These are phyloP conservation scores for Saccharomycopsis javanensis DNA, from an alignment of 805 yeast genomes.

Conservation along the genomic window DNA sequence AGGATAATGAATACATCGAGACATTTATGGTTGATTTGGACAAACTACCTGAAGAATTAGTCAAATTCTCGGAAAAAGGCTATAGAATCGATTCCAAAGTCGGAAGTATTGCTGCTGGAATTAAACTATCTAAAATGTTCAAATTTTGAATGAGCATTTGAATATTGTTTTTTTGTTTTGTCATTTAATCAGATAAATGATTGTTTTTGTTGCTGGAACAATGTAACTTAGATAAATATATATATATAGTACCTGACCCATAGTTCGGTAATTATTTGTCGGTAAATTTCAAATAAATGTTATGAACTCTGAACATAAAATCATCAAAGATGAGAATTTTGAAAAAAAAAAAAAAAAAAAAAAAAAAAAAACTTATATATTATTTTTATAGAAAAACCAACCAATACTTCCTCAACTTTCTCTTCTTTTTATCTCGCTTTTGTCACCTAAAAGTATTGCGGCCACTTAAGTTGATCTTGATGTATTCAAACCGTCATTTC, in stretches of 20 bases:
- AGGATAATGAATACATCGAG: constrained; percentile 88
- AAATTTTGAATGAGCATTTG: background rate
- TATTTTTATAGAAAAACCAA: background rate
- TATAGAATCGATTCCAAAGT: constrained; percentile 79
- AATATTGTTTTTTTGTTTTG: too few relatives aligned
- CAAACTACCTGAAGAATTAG: constrained; percentile 45
- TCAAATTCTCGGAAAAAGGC: constrained; percentile 49
- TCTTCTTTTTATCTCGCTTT: background rate
- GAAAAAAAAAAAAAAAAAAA: background rate
- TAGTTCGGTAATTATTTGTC: too few relatives aligned
- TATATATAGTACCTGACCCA: too few relatives aligned
- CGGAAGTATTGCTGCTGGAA: constrained; percentile 78
- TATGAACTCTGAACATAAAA: too few relatives aligned
- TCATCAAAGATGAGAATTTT: background rate
- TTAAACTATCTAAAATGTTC: constrained; percentile 39
- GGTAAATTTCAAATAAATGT: too few relatives aligned
- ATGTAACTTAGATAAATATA: too few relatives aligned
- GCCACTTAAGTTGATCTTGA: constrained; percentile 17
- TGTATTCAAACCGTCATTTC: constrained; percentile 5
- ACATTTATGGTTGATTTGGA: constrained; percentile 65
- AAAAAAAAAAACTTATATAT: background rate
- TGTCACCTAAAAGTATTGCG: constrained; percentile 2
- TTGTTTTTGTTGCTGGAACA: too few relatives aligned
- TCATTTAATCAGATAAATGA: background rate
- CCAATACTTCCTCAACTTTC: background rate